Base-by-base conservation (phyloP, 306 rosid genomes). In the Hippophae tibetana region DNA sequence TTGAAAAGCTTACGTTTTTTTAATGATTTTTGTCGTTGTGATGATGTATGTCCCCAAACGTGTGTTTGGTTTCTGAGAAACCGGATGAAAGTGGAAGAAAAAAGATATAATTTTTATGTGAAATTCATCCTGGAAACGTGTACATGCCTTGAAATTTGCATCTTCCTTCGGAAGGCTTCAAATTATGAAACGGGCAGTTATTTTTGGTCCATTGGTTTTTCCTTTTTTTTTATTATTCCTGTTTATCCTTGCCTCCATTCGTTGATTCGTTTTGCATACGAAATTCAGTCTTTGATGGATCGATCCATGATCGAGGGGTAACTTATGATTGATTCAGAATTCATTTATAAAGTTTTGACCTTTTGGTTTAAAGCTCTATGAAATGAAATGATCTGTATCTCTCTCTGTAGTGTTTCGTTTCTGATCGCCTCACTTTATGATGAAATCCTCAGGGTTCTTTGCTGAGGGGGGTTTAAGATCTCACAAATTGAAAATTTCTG, bases 391-490 rank as follows among this genome's bases (percentile, higher is more conserved):
- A 57, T 77, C 61, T 13, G 38, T 52, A 31, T 11, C 54, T 47
- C 45, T 13, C 26, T 9, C 7, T 49, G 38, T 4, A 4, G 38
- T 2, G 38, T 4, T 44, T 47, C 27, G 56, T 42, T 42, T 11
- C 6, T 11, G 40, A 7, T 49, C 11, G 26, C 53, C 47, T 60
- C 14, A 42, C 25, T 12, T 54, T 57, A 54, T 72, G 56, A 0
- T 69, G 56, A 10, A 67, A 72, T 76, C 54, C 44, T 69, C 47
- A 52, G 61, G 65, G 68, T 65, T 75, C 57, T 55, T 13, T 55
- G 48, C 52, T 59, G 10, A 50, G 71, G 78, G 70, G 71, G 78
- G 70, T 66, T 81, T 81, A 69, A 50, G 84, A 71, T 76, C 60
- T 56, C 63, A 61, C 47, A 9, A 57, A 23, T 12, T 56, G 14